Evolutionary conservation across 257 asterid species (phyloP).

Genomic region (Nicotiana tomentosiformis): DNA sequence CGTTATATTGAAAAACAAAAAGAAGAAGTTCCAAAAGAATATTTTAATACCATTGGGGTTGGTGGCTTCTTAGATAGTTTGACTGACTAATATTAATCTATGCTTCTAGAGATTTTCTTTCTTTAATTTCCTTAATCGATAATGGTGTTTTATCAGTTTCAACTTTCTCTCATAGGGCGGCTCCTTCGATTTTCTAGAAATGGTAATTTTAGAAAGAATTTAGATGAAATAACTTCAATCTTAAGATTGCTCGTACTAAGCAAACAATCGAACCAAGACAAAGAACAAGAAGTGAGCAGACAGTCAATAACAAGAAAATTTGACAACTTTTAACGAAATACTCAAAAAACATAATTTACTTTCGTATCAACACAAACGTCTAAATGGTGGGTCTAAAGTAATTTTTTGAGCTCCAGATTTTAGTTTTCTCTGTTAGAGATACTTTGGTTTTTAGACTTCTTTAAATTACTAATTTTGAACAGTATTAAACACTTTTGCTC

Average conservation of each 20-base stretch:
- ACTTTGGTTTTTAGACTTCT: too few relatives aligned
- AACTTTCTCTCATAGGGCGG: background rate
- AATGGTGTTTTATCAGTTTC: background rate
- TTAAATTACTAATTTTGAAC: too few relatives aligned
- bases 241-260: background rate
- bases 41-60: background rate
- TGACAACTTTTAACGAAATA: background rate
- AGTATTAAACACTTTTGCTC: too few relatives aligned
- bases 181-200: background rate
- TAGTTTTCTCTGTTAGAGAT: too few relatives aligned
- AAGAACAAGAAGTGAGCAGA: background rate
- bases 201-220: background rate
- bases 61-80: background rate
- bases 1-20: background rate
- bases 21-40: background rate
- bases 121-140: background rate
- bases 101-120: background rate
- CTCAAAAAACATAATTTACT: too few relatives aligned
- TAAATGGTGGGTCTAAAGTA: too few relatives aligned
- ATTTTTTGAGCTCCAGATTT: too few relatives aligned
- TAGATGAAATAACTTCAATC: background rate
- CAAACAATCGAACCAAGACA: background rate
- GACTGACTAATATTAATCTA: background rate
- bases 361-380: too few relatives aligned
- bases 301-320: background rate